Percentiles rank a stretch among this genome's conserved stretches.
Conservation (phyloP, 2,329 filamentous ascomycete species). For the Emmonsiellopsis sp. region DNA sequence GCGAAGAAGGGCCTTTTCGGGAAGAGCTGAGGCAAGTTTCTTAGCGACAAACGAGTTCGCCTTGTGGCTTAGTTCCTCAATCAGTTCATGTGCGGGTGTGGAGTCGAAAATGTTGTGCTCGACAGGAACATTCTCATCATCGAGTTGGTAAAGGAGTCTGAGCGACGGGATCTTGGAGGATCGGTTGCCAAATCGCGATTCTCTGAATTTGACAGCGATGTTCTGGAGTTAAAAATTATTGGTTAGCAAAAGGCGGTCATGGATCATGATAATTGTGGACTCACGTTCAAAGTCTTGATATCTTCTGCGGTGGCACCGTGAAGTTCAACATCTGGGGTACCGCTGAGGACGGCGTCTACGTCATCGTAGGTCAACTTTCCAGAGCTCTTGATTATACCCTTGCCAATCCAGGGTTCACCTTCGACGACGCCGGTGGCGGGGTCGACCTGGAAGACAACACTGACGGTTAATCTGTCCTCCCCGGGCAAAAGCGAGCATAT, state of each 20-base stretch:
- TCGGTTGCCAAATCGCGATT: slow-evolving; percentile 73
- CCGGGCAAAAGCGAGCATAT: slow-evolving; percentile 79
- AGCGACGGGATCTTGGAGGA: slow-evolving; percentile 74
- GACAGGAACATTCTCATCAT: slow-evolving; percentile 96
- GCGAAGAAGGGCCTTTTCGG: slow-evolving; percentile 86
- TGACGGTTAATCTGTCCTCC: slow-evolving; percentile 85
- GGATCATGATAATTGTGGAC: slow-evolving; percentile 17
- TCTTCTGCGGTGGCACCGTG: slow-evolving; percentile 62
- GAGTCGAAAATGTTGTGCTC: slow-evolving; percentile 95
- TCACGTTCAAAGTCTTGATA: slow-evolving; percentile 67
- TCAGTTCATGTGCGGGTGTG: slow-evolving; percentile 77
- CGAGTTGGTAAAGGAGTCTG: slow-evolving; percentile 82
- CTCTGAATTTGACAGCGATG: slow-evolving; percentile 82
- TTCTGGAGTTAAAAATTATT: slow-evolving; percentile 35
- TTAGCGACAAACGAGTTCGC: slow-evolving; percentile 84
- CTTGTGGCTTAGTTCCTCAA: slow-evolving; percentile 92
- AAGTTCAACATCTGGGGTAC: slow-evolving; percentile 53
- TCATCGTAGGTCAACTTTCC: slow-evolving; percentile 78
- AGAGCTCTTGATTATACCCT: slow-evolving; percentile 83
- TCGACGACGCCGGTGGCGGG: slow-evolving; percentile 72
- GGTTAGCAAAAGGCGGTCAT: background rate
- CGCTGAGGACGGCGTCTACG: slow-evolving; percentile 71
- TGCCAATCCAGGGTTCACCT: slow-evolving; percentile 87
- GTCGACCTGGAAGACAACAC: slow-evolving; percentile 87
- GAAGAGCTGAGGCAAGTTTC: slow-evolving; percentile 67